A percentile compares a stretch with the other conserved stretches of the same genome.
These are phyloP conservation scores for Plasmodium gonderi DNA, from an alignment of 169 alveolate genomes.

Conservation along the genomic window DNA sequence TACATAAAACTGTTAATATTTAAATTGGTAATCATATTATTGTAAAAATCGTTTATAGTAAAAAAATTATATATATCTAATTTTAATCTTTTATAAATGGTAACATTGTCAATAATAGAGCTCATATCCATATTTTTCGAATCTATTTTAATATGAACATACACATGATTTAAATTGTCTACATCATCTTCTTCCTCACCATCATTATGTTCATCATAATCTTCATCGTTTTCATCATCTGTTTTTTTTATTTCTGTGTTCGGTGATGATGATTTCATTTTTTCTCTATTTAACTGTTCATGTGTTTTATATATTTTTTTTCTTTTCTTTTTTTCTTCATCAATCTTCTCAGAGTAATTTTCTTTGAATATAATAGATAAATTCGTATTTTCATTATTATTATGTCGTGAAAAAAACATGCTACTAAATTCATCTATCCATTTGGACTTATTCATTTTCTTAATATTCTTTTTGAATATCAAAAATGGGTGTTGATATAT, in stretches of 20 bases:
- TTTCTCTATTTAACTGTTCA: constrained; percentile 9
- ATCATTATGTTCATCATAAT: not conserved
- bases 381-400: constrained; percentile 45
- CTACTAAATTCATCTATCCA: constrained; percentile 75
- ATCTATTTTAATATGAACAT: constrained; percentile 47
- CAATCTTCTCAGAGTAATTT: constrained; percentile 29
- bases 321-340: constrained; percentile 51
- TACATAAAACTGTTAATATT: constrained; percentile 63
- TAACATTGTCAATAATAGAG: constrained; percentile 60
- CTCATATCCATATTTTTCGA: constrained; percentile 54
- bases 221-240: constrained; percentile 19
- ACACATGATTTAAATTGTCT: constrained; percentile 23
- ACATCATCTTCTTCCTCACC: not conserved
- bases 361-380: constrained; percentile 37
- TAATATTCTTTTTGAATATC: constrained; percentile 61
- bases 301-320: constrained; percentile 21
- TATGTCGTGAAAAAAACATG: constrained; percentile 63
- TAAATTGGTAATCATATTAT: constrained; percentile 62
- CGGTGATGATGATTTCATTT: not conserved
- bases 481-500: constrained; percentile 58
- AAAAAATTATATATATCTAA: constrained; percentile 72
- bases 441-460: constrained; percentile 59
- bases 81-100: constrained; percentile 67
- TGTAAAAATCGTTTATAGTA: constrained; percentile 71
- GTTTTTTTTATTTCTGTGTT: not conserved